Evolutionary conservation across 169 alveolate genomes (phyloP), one percentile per base, ranked within the genome.

Genomic region (Eimeria acervulina): DNA sequence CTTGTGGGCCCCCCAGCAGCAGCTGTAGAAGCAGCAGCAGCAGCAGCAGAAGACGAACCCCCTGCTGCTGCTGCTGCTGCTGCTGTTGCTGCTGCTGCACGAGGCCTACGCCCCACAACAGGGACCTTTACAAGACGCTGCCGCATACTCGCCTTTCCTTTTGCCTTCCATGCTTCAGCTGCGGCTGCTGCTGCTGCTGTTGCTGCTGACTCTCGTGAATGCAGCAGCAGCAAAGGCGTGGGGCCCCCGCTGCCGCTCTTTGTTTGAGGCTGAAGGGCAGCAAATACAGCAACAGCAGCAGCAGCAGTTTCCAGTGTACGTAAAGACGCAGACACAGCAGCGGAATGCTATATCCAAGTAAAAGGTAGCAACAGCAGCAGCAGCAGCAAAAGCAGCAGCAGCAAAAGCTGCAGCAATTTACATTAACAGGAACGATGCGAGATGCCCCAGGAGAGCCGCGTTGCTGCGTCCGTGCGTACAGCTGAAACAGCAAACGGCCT

Each of bases 401-500:
- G 5, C 55, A 47, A 12, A 5, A 47, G 12, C 55, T 7, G 55
- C 55, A 47, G 55, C 55, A 47, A 47, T 12, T 47, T 47, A 63
- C 76, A 6, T 63, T 23, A 28, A 63, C 15, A 63, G 76, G 33
- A 28, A 63, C 76, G 42, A 72, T 36, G 42, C 84, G 42, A 26
- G 51, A 72, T 0, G 47, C 10, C 40, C 21, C 84, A 19, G n/a
- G n/a, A 8, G 84, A 72, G 42, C 51, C 84, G 23, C 52, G 84
- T 6, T 13, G 84, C 51, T 36, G 51, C 84, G 84, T 33, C 84
- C 76, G n/a, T 23, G 76, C 84, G 51, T 72, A 72, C 47, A 72
- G 84, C 84, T 72, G 84, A 12, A 72, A 72, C 51, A 72, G 42
- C 84, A 72, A 36, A 8, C 84, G 84, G 33, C 84, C 84, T 72